Evolutionary conservation across 106 monocot genomes (phyloP).

Genomic region (Allium fistulosum): DNA sequence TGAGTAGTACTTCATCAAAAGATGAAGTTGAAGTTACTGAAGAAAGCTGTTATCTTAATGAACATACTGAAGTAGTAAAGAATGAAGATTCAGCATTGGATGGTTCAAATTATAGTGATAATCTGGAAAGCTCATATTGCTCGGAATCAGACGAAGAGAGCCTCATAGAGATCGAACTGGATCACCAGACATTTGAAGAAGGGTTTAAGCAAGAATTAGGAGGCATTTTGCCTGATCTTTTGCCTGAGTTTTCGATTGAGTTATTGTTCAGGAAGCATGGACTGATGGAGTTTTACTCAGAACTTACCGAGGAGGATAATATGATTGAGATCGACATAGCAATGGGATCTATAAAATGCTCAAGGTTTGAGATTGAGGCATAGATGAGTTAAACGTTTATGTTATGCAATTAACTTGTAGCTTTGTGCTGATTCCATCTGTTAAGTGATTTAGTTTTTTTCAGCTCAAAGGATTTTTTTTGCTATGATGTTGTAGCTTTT

Average conservation of each 20-base stretch:
- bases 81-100: neutral
- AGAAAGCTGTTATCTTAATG: no score
- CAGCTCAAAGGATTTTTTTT: no score
- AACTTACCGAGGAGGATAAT: constrained; percentile 80
- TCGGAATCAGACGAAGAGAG: constrained; percentile 53
- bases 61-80: neutral
- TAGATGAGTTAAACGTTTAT: neutral
- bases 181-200: constrained; percentile 16
- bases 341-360: constrained; percentile 74
- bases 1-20: neutral
- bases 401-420: no score
- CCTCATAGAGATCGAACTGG: constrained; percentile 70
- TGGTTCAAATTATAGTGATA: neutral
- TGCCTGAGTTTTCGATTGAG: constrained; percentile 33
- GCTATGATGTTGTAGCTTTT: no score
- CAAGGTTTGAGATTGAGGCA: constrained; percentile 41
- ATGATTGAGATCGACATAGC: constrained; percentile 85
- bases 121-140: neutral
- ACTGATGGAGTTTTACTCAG: constrained; percentile 56
- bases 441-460: no score
- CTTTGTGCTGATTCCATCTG: no score
- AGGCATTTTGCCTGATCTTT: neutral
- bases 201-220: neutral
- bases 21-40: no score
- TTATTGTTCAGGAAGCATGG: constrained; percentile 36